Base-by-base conservation (phyloP, 805 yeast genomes). In the Starmerella sirachaensis region DNA sequence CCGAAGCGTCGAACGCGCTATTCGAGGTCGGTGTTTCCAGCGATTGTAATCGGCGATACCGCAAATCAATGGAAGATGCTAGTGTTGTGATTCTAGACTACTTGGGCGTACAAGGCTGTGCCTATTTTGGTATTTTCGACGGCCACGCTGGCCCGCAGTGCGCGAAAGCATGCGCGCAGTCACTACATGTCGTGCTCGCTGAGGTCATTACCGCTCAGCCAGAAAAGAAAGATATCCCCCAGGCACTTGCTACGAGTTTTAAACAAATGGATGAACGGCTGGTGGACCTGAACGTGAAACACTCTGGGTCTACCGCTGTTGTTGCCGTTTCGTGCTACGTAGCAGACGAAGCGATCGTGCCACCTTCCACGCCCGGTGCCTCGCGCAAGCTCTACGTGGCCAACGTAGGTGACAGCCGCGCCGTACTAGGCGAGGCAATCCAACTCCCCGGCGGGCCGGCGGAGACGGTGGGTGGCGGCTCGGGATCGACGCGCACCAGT, bases 141-240 rank as follows among this genome's bases (percentile, higher is more conserved):
- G 98, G 98, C 9, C 98, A 88, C 61, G 97, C 97, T 2, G 98
- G 98, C 17, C 75, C 75, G 38, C 83, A 76, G 48, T 78, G 93
- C 7, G 93, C 98, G 1, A 73, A 88, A 51, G 86, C 94, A 93
- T 85, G 96, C 62, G 93, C 95, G 0, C 76, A 82, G 45, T 75
- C 80, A 51, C 58, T 88, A 40, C 96, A 88, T 55, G 69, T 67
- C 37, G 67, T 84, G 16, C 54, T 74, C 37, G 61, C 57, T 24
- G 55, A 39, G 6, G 49, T 44, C 28, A 27, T 50, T 4, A 79
- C 78, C 57, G 22, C 31, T 18, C 43, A 40, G 31, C 31, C 28
- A n/a, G 14, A 16, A 10, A 12, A 7, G 11, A 31, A 24, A 17
- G 41, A 33, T 26, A 66, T 84, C 40, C 62, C 86, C 46, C 76